phyloP scores from a whole-genome alignment of 2,329 filamentous ascomycete genomes.

The Fusarium domesticum region DNA sequence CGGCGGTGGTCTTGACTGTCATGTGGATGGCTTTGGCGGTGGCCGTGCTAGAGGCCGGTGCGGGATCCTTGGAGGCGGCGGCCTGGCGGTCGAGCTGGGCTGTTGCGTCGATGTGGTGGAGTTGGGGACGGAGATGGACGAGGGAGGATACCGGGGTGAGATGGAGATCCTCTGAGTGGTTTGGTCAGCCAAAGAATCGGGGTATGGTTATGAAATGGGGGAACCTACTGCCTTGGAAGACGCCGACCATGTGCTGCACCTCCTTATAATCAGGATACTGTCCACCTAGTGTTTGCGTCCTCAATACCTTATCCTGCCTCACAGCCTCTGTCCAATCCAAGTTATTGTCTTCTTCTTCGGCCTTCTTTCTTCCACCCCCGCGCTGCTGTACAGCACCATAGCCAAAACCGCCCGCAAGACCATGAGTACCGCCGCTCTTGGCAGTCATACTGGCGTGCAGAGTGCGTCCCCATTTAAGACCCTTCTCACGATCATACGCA shows the following conservation, averaged over 20 bases:
- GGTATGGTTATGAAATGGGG: background rate
- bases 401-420: conserved; percentile 71
- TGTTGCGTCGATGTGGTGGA: conserved; percentile 86
- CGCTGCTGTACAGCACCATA: conserved; percentile 49
- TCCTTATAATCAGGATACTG: conserved; percentile 68
- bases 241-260: conserved; percentile 85
- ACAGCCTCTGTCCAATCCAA: conserved; percentile 66
- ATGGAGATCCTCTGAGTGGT: conserved; percentile 68
- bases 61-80: conserved; percentile 38
- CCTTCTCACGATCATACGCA: conserved; percentile 82
- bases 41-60: conserved; percentile 33
- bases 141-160: conserved; percentile 80
- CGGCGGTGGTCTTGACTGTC: conserved; percentile 74
- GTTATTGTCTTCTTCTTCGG: conserved; percentile 46
- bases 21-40: conserved; percentile 79
- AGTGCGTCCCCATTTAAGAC: conserved; percentile 76
- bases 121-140: conserved; percentile 85
- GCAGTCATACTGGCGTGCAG: conserved; percentile 59
- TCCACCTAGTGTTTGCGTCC: conserved; percentile 81
- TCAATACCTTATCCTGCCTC: conserved; percentile 67
- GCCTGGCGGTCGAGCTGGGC: conserved; percentile 63
- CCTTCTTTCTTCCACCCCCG: conserved; percentile 36
- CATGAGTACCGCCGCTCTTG: conserved; percentile 64
- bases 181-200: conserved; percentile 16
- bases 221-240: conserved; percentile 75